phyloP scores from a whole-genome alignment of 2,329 filamentous ascomycete species.

The Dactylellina haptotyla region DNA sequence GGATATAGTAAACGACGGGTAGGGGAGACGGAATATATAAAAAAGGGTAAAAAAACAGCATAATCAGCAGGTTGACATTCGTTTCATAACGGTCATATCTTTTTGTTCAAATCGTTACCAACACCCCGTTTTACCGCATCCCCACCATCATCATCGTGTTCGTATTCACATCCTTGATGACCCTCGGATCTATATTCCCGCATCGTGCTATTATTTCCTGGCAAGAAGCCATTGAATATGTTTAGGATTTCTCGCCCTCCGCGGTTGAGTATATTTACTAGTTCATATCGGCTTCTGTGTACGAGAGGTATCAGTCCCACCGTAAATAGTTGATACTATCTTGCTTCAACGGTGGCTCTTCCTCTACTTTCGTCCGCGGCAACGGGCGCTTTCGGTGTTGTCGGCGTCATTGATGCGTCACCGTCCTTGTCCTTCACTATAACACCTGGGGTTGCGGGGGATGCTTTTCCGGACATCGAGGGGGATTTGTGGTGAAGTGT shows the following conservation, averaged over 20 bases:
- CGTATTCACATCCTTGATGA: not conserved
- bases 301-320: not conserved
- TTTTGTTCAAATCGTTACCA: conserved; percentile 15
- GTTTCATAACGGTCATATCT: conserved; percentile 43
- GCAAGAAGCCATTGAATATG: not conserved
- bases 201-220: not conserved
- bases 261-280: not conserved
- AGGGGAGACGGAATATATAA: not conserved
- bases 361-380: conserved; percentile 38
- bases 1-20: too few species aligned
- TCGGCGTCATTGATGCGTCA: conserved; percentile 42
- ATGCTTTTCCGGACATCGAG: conserved; percentile 51
- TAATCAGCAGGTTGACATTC: conserved; percentile 27
- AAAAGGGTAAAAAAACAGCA: not conserved
- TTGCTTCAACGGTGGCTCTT: conserved; percentile 42
- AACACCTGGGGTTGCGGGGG: conserved; percentile 23
- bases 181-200: not conserved
- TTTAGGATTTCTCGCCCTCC: not conserved
- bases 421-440: conserved; percentile 35
- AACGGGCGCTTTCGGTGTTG: conserved; percentile 23
- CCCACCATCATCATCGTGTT: not conserved
- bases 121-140: not conserved
- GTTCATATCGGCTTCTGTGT: not conserved
- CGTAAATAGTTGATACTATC: conserved; percentile 31
- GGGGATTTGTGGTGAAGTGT: conserved; percentile 51